A percentile compares a stretch with the other conserved stretches of the same genome.
Evolutionary conservation across 139 green algal species (phyloP).

Genomic region (Zygnema circumcarinatum): DNA sequence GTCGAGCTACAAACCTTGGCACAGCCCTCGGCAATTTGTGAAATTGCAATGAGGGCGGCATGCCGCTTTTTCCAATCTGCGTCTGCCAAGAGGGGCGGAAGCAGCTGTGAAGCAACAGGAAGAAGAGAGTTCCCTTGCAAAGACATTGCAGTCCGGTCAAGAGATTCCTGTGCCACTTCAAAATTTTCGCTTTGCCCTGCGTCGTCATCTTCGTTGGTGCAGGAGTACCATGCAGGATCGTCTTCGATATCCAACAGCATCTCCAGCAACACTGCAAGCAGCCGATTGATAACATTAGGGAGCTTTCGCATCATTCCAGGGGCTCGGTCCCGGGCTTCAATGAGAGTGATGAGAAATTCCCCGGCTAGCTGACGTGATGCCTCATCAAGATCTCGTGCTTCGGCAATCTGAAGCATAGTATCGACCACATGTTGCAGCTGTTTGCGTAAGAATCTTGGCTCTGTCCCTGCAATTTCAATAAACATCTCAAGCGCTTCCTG

Average conservation of each 20-base stretch:
- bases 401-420: slow-evolving; percentile 81
- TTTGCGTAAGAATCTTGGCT: slow-evolving; percentile 90
- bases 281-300: slow-evolving; percentile 77
- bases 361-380: slow-evolving; percentile 79
- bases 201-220: slow-evolving; percentile 68
- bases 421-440: slow-evolving; percentile 81
- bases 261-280: slow-evolving; percentile 83
- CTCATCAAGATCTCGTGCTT: slow-evolving; percentile 67
- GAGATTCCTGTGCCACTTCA: slow-evolving; percentile 81
- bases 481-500: slow-evolving; percentile 92
- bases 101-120: slow-evolving; percentile 74
- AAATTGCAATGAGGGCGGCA: slow-evolving; percentile 83
- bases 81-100: slow-evolving; percentile 79
- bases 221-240: slow-evolving; percentile 78
- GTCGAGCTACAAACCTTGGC: slow-evolving; percentile 71
- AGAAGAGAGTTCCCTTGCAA: slow-evolving; percentile 89
- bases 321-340: slow-evolving; percentile 89
- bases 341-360: slow-evolving; percentile 95
- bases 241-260: slow-evolving; percentile 97
- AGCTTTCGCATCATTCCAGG: slow-evolving; percentile 94
- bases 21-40: slow-evolving; percentile 98
- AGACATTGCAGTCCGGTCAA: slow-evolving; percentile 90
- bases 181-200: slow-evolving; percentile 37
- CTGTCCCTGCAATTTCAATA: slow-evolving; percentile 88
- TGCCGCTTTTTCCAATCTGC: slow-evolving; percentile 90